These are phyloP conservation scores for Talaromyces atroroseus DNA, from an alignment of 2,329 filamentous ascomycete species.

Conservation along the genomic window DNA sequence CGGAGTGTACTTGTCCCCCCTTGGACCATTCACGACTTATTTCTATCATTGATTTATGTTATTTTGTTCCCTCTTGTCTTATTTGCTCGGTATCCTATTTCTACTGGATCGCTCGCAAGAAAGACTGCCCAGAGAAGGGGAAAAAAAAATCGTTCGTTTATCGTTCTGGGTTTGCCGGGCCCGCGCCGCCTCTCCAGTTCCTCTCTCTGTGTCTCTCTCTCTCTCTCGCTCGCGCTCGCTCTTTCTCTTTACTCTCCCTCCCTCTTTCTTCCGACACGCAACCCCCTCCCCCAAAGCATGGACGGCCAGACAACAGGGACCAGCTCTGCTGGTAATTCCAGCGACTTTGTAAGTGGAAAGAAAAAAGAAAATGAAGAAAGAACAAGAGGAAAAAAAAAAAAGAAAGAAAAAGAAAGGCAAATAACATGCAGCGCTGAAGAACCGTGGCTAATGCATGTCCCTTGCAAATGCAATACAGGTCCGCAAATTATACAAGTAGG, in stretches of 20 bases:
- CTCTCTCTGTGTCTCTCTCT: too few species aligned
- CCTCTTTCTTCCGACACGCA: constrained; percentile 25
- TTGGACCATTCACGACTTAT: too few species aligned
- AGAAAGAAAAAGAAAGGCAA: not conserved
- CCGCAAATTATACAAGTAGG: constrained; percentile 96
- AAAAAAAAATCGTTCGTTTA: too few species aligned
- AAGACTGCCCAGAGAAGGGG: too few species aligned
- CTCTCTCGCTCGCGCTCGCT: not conserved
- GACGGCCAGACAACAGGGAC: constrained; percentile 40
- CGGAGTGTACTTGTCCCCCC: too few species aligned
- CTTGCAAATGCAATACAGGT: constrained; percentile 53
- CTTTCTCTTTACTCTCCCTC: not conserved
- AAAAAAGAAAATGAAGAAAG: not conserved
- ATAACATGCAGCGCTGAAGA: not conserved
- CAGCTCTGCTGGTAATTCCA: constrained; percentile 69
- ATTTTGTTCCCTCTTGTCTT: too few species aligned
- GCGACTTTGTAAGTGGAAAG: constrained; percentile 68
- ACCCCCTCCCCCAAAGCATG: constrained; percentile 39
- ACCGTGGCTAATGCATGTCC: constrained; percentile 8
- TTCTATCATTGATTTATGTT: too few species aligned
- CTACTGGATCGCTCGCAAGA: too few species aligned
- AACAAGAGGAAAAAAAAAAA: constrained; percentile 19
- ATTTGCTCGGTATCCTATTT: too few species aligned
- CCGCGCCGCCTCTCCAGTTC: too few species aligned
- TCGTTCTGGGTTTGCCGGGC: too few species aligned